Percentiles rank a stretch among this genome's conserved stretches.
Evolutionary conservation across 2,329 filamentous ascomycete genomes (phyloP).

Genomic region (Corynespora cassiicola): DNA sequence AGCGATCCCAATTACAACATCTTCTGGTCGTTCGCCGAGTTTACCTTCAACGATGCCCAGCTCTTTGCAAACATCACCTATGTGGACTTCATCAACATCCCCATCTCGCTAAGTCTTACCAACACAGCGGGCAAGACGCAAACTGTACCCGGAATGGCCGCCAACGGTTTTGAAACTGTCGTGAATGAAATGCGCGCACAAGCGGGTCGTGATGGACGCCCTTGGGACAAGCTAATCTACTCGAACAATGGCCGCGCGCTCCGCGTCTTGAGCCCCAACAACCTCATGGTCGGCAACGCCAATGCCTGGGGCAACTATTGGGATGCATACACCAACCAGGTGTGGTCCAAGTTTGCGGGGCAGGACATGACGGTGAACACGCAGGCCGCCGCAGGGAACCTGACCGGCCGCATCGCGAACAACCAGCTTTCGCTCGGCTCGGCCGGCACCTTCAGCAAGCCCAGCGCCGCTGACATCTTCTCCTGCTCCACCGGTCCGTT

Average conservation of each 20-base stretch:
- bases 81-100: conserved; percentile 73
- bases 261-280: conserved; percentile 53
- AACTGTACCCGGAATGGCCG: conserved; percentile 63
- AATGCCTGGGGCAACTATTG: conserved; percentile 60
- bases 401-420: conserved; percentile 57
- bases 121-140: conserved; percentile 48
- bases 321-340: conserved; percentile 58
- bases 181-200: conserved; percentile 63
- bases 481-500: conserved; percentile 71
- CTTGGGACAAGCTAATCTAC: conserved; percentile 68
- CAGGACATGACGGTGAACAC: conserved; percentile 66
- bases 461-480: conserved; percentile 68
- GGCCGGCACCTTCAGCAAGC: conserved; percentile 60
- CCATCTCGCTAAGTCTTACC: conserved; percentile 52
- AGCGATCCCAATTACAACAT: conserved; percentile 55
- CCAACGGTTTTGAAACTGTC: conserved; percentile 63
- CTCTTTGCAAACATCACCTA: conserved; percentile 67
- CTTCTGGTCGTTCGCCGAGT: conserved; percentile 56
- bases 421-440: conserved; percentile 49
- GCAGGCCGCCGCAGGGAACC: conserved; percentile 64
- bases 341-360: conserved; percentile 56
- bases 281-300: conserved; percentile 53
- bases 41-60: conserved; percentile 55
- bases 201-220: conserved; percentile 59
- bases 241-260: conserved; percentile 42